These are phyloP conservation scores for Irpex sp. DNA, from an alignment of 1,284 basidiomycete species.

Conservation along the genomic window DNA sequence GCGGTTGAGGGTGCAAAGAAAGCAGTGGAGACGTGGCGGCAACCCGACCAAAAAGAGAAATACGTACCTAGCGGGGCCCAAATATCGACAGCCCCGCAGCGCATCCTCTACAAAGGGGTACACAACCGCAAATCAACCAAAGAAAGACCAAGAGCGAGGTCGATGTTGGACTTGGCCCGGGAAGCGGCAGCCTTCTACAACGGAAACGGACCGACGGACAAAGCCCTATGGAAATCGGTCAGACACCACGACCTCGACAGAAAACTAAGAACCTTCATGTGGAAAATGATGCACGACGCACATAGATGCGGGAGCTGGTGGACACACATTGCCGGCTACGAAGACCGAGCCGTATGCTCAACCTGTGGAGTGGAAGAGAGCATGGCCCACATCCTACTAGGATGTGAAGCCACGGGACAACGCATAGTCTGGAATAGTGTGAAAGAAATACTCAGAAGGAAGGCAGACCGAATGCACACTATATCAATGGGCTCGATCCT, in stretches of 20 bases:
- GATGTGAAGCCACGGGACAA: slow-evolving; percentile 23
- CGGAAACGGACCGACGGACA: not conserved
- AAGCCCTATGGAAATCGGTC: slow-evolving; percentile 2
- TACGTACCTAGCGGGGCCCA: slow-evolving; percentile 15
- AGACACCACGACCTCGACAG: slow-evolving; percentile 20
- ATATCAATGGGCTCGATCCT: not conserved
- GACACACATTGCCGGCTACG: slow-evolving; percentile 19
- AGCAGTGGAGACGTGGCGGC: no score
- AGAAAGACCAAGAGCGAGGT: not conserved
- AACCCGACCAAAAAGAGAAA: slow-evolving; percentile 10
- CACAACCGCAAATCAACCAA: no score
- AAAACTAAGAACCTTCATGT: slow-evolving; percentile 25
- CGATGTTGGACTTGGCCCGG: no score
- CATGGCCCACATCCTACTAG: slow-evolving; percentile 28
- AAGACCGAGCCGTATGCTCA: slow-evolving; percentile 22
- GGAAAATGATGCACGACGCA: slow-evolving; percentile 26
- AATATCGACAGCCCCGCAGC: slow-evolving; percentile 22
- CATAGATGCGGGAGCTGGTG: slow-evolving; percentile 26
- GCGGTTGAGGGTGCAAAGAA: slow-evolving; percentile 5
- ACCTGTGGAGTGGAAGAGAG: slow-evolving; percentile 22
- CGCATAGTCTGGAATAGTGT: slow-evolving; percentile 22
- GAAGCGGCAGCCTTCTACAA: not conserved
- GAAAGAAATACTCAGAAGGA: slow-evolving; percentile 9
- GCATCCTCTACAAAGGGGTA: slow-evolving; percentile 18
- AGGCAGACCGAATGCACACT: not conserved